Percentiles rank a stretch among this genome's conserved stretches.
These are phyloP conservation scores for Ophidiomyces ophidiicola DNA, from an alignment of 2,329 filamentous ascomycete genomes.

Conservation along the genomic window DNA sequence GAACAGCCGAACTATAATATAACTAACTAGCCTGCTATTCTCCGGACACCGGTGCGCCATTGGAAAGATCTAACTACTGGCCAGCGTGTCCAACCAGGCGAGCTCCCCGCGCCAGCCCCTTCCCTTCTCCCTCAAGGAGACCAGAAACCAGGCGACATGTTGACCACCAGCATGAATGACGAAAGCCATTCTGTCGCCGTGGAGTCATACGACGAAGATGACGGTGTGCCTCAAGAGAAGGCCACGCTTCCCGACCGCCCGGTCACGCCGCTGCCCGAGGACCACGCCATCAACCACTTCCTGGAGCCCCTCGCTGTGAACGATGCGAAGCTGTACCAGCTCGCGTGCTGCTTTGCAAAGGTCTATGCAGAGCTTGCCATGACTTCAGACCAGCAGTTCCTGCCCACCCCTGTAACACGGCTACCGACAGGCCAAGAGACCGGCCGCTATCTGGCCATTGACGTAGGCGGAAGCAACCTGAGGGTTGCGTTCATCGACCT, in stretches of 20 bases:
- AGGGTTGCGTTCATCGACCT: constrained; percentile 46
- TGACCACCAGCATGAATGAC: constrained; percentile 6
- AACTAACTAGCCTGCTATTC: too few species aligned
- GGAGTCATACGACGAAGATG: constrained; percentile 23
- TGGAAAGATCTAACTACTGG: background rate
- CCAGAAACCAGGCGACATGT: constrained; percentile 12
- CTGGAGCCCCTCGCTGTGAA: constrained; percentile 31
- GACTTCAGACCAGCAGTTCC: constrained; percentile 36
- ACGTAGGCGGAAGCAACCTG: constrained; percentile 46
- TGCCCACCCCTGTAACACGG: constrained; percentile 37
- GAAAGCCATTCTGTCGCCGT: constrained; percentile 9
- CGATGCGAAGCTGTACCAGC: constrained; percentile 33
- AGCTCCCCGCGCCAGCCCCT: background rate
- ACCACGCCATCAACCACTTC: constrained; percentile 31
- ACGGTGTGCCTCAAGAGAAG: constrained; percentile 13
- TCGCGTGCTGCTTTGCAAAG: constrained; percentile 36
- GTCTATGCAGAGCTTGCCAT: constrained; percentile 35
- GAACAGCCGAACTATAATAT: too few species aligned
- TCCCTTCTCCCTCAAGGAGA: background rate
- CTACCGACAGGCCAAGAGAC: constrained; percentile 41
- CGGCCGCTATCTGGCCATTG: constrained; percentile 44
- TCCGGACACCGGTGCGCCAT: too few species aligned
- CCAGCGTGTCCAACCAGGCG: background rate
- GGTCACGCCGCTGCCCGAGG: constrained; percentile 23
- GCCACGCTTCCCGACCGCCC: background rate